Evolutionary conservation across 2,329 filamentous ascomycete genomes (phyloP), one percentile per base, ranked within the genome.

Genomic region (Cucurbitaria berberidis): DNA sequence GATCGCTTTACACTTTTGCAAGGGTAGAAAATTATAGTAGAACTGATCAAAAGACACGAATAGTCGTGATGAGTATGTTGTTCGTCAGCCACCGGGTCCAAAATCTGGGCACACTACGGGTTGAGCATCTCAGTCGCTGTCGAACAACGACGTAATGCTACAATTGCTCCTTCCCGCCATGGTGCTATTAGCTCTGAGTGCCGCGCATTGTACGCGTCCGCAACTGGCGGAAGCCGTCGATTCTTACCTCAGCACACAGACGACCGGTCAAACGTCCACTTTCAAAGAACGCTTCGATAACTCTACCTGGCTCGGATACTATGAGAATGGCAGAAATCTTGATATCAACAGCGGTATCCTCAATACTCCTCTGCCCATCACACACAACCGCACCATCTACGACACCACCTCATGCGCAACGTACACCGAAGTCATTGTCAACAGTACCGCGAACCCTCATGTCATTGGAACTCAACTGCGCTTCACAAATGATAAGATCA

Each of bases 381-480:
- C 62, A 4, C 60, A 63, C 44, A 63, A 60, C 21, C 62, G 62
- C 26, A 53, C 51, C 21, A 44, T 66, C 30, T 62, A 62, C 57
- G 66, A 69, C 47, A 60, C 57, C 5, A 57, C 54, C 13, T 29
- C 47, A 4, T 69, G 66, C 51, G 60, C 62, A 5, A 68, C 64
- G 15, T 68, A 58, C 51, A 68, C 64, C 22, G 66, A 69, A 51
- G 50, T 66, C 16, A 57, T 68, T 27, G 58, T 66, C 4, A 62
- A 62, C 47, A 60, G 52, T 47, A 53, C 55, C 1, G 55, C 52
- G 1, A 47, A 57, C 19, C 66, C 65, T 13, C 56, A 68, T 46
- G 62, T 67, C 21, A 68, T 69, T 40, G 66, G 64, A 32, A 68
- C 67, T 2, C 65, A 68, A 27, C 52, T 69, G 3, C 55, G 56